Evolutionary conservation across 768 basidiomycete genomes (phyloP).

Genomic region (Psilocybe tampanensis): DNA sequence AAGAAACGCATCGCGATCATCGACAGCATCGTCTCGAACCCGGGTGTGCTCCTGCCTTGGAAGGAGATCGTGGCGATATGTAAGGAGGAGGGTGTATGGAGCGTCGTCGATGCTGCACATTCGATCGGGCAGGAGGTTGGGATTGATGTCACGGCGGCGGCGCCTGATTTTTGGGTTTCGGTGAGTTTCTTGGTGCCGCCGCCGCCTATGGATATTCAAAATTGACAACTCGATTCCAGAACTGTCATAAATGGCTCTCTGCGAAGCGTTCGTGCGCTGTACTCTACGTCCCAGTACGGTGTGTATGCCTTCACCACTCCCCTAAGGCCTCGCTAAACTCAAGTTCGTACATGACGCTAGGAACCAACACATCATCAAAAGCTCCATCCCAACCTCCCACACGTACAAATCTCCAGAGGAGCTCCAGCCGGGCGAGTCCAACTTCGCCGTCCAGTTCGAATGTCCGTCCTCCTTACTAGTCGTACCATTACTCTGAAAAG

Average conservation of each 20-base stretch:
- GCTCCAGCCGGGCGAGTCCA: conserved; percentile 19
- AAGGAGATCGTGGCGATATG: conserved; percentile 69
- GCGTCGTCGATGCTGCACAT: conserved; percentile 82
- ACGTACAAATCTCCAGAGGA: conserved; percentile 52
- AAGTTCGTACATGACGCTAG: too few relatives aligned
- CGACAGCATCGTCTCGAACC: conserved; percentile 66
- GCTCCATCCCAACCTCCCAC: conserved; percentile 58
- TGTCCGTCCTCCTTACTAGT: conserved; percentile 33
- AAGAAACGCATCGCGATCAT: conserved; percentile 65
- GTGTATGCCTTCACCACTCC: too few relatives aligned
- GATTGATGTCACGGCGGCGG: conserved; percentile 54
- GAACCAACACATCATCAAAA: conserved; percentile 64
- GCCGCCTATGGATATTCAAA: too few relatives aligned
- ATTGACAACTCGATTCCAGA: conserved; percentile 37
- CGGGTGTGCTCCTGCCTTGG: conserved; percentile 78
- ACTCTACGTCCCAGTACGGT: conserved; percentile 72
- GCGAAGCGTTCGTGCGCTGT: conserved; percentile 68
- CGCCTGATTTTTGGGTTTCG: conserved; percentile 81
- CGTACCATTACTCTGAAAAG: too few relatives aligned
- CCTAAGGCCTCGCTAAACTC: too few relatives aligned
- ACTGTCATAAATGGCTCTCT: conserved; percentile 87
- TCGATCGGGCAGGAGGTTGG: conserved; percentile 75
- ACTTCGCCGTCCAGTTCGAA: conserved; percentile 55
- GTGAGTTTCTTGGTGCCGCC: too few relatives aligned
- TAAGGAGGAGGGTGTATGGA: conserved; percentile 61